Base-by-base conservation (phyloP, 2,329 filamentous ascomycete species). In the Elsinoe fawcettii region DNA sequence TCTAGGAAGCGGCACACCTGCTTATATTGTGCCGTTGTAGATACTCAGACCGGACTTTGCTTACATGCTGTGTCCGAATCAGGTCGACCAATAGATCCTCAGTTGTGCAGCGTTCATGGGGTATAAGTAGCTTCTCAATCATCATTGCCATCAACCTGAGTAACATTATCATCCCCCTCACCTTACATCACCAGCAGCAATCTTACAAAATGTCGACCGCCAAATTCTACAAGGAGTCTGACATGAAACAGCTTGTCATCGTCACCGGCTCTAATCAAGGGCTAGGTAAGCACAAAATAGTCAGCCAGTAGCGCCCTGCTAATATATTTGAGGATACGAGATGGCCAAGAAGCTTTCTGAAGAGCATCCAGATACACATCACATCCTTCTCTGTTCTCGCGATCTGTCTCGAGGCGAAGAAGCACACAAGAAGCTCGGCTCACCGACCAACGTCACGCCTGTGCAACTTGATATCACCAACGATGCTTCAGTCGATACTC, bases 401-500 rank as follows among this genome's bases (percentile, higher is more conserved):
- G 27, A 16, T 20, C n/a, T 41, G 9, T 22, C 51, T 34, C 30
- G 32, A 22, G 51, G 30, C 32, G 32, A 55, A 27, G n/a, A 36
- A 20, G 51, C 51, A 5, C 30, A 37, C 34, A 27, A 18, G 16
- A 36, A 30, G 3, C 22, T 55, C 16, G 51, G 51, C 36, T 55
- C 51, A 5, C 51, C 51, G 2, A 9, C 16, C 2, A 46, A 47
- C 20, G 25, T 59, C 11, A 32, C 56, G 4, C 25, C 57, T 5
- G 36, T 60, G 12, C 57, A 59, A 25, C 57, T 60, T 14, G 57
- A 60, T 32, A 39, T 60, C 36, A 55, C 41, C 11, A n/a, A 47
- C 53, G 57, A 60, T 12, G 41, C 30, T 5, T 60, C 59, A 8
- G 55, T 60, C 30, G 30, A 20, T 9, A n/a, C 30, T n/a, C 58